Conservation (phyloP, 2,329 filamentous ascomycete species). For the Sphaerulina musiva region DNA sequence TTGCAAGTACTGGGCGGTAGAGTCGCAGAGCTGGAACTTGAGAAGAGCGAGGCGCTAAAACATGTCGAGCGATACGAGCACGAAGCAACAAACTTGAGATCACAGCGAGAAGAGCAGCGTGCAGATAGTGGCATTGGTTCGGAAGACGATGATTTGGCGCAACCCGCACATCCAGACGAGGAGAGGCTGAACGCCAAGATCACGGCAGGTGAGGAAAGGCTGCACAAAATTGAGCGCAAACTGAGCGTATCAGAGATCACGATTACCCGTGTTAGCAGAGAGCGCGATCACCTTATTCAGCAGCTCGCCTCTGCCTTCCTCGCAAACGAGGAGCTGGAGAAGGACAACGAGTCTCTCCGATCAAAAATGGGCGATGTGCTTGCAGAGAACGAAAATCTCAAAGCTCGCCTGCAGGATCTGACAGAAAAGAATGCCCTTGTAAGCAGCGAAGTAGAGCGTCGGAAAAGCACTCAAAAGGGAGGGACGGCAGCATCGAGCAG, state of each 20-base stretch:
- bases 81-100: slow-evolving; percentile 49
- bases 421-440: slow-evolving; percentile 38
- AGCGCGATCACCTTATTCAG: slow-evolving; percentile 59
- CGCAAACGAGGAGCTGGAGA: slow-evolving; percentile 47
- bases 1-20: slow-evolving; percentile 54
- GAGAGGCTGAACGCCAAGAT: slow-evolving; percentile 55
- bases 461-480: slow-evolving; percentile 11
- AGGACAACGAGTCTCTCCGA: slow-evolving; percentile 52
- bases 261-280: slow-evolving; percentile 55
- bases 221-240: slow-evolving; percentile 59
- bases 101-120: slow-evolving; percentile 40
- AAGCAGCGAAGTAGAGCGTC: slow-evolving; percentile 34
- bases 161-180: slow-evolving; percentile 46
- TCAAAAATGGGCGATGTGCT: slow-evolving; percentile 51
- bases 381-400: slow-evolving; percentile 74
- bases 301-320: slow-evolving; percentile 57
- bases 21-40: slow-evolving; percentile 50
- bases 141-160: slow-evolving; percentile 39
- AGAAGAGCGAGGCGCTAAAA: slow-evolving; percentile 50
- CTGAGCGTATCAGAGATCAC: slow-evolving; percentile 57
- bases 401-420: slow-evolving; percentile 35
- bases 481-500: not conserved
- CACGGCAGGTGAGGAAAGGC: slow-evolving; percentile 53
- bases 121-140: slow-evolving; percentile 45
- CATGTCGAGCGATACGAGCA: slow-evolving; percentile 54